These are phyloP conservation scores for Myriosclerotinia curreyana DNA, from an alignment of 2,329 filamentous ascomycete genomes.

Conservation along the genomic window DNA sequence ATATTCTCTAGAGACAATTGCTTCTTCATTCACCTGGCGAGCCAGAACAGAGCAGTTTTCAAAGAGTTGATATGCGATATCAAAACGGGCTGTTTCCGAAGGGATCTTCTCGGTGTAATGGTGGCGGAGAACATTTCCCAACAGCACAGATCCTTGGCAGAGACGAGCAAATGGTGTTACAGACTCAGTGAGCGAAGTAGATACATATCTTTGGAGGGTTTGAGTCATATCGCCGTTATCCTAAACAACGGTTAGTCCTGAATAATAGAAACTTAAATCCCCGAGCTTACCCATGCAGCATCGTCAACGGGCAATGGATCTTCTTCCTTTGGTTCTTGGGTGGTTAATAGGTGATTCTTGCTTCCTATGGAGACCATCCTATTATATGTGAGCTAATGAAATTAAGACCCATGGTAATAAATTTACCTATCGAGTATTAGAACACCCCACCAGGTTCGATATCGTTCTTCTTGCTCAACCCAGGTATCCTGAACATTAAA, in stretches of 20 bases:
- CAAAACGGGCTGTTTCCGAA: constrained; percentile 30
- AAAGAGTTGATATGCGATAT: constrained; percentile 34
- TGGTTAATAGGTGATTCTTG: constrained; percentile 34
- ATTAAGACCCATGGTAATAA: not conserved
- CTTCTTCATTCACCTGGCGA: constrained; percentile 34
- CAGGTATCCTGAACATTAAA: constrained; percentile 41
- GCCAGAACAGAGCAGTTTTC: constrained; percentile 32
- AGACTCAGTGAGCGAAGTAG: constrained; percentile 44
- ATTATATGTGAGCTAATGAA: constrained; percentile 22
- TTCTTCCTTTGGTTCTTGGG: constrained; percentile 35
- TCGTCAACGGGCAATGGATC: constrained; percentile 39
- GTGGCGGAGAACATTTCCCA: constrained; percentile 41
- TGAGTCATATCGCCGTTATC: constrained; percentile 41
- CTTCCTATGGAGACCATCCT: constrained; percentile 38
- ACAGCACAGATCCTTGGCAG: constrained; percentile 42
- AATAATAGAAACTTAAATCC: not conserved
- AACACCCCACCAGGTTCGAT: constrained; percentile 49
- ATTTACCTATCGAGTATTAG: constrained; percentile 46
- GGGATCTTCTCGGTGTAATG: constrained; percentile 30
- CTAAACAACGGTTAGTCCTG: constrained; percentile 30
- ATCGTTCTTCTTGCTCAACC: constrained; percentile 48
- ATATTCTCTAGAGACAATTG: constrained; percentile 30
- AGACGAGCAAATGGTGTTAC: constrained; percentile 52
- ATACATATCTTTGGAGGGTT: constrained; percentile 36
- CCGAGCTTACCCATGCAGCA: constrained; percentile 41